These are phyloP conservation scores for Fremontodendron californicum DNA, from an alignment of 345 rosid genomes.

Conservation along the genomic window DNA sequence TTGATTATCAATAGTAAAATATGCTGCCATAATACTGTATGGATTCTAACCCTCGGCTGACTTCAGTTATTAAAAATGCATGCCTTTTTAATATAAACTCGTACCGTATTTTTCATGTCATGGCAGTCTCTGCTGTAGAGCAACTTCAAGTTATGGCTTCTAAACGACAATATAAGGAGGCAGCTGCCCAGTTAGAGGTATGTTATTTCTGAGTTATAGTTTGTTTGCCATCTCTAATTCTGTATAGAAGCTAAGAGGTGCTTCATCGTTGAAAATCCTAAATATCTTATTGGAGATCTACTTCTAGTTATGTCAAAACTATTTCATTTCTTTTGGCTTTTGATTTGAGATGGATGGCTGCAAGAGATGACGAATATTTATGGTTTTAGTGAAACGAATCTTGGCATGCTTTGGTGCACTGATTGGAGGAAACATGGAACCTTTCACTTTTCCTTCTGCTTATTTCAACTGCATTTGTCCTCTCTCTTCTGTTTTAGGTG, in stretches of 20 bases:
- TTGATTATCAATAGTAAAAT: background rate
- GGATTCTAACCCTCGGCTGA: background rate
- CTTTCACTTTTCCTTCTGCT: background rate
- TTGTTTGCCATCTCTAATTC: background rate
- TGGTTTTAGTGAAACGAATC: background rate
- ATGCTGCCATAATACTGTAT: background rate
- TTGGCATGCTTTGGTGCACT: background rate
- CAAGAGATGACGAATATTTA: background rate
- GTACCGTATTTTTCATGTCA: constrained; percentile 20
- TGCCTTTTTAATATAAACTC: constrained; percentile 6
- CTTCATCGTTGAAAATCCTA: background rate
- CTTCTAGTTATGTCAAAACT: background rate
- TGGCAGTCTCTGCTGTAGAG: constrained; percentile 95
- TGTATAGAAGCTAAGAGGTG: background rate
- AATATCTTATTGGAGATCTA: background rate
- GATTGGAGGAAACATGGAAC: background rate
- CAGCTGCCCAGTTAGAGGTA: constrained; percentile 99
- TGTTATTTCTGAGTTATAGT: background rate
- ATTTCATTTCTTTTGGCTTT: background rate
- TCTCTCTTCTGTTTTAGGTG: background rate
- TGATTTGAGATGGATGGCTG: background rate
- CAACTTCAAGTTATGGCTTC: constrained; percentile 99
- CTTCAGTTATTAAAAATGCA: background rate
- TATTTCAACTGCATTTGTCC: background rate
- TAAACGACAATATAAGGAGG: constrained; percentile 92